Evolutionary conservation across 495 filamentous ascomycete genomes (phyloP), one percentile per base, ranked within the genome.

Genomic region (Daldinia caldariorum): DNA sequence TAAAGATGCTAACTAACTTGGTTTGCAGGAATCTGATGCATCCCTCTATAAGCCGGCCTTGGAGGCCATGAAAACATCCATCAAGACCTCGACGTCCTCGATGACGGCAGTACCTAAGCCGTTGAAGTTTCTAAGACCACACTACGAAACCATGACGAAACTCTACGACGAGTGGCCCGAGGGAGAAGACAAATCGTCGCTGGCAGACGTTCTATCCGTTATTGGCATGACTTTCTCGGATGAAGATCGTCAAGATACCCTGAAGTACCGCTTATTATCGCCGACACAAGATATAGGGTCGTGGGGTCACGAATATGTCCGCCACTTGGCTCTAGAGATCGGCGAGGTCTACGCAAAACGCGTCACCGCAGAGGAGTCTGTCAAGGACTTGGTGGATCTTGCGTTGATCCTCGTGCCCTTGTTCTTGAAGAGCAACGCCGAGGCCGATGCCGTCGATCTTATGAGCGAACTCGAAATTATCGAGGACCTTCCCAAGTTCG

Each of bases 41-140:
- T 87, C 87, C 63, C 92, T 98, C 69, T 97, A 99, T 82, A 93
- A 91, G 75, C 89, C 94, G 60, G 90, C 95, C 45, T 83, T 99
- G 69, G 93, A 97, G 77, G 89, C 92, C 60, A 97, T 99, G 86
- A 97, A 97, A 83, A 91, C 88, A 74, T 95, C 91, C 74, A 99
- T 99, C 83, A 97, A 97, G 82, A 99, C 96, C 43, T 97, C 95
- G 43, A 99, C 95, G 45, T 97, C 92, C 41, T 99, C 95, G 10
- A 98, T 99, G 95, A 99, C 95, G 18, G 95, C 95, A 43, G 94
- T 99, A 61, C 95, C 95, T 1, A 98, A 98, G 82, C 95, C 95
- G 41, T 87, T 99, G 61, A 99, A 99, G 79, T 98, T 99, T 79
- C 87, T 99, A 60, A 87, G 96, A 79, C 95, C 95, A 58, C 94